Conservation (phyloP, 2,329 filamentous ascomycete species). For the Onygenales sp. region DNA sequence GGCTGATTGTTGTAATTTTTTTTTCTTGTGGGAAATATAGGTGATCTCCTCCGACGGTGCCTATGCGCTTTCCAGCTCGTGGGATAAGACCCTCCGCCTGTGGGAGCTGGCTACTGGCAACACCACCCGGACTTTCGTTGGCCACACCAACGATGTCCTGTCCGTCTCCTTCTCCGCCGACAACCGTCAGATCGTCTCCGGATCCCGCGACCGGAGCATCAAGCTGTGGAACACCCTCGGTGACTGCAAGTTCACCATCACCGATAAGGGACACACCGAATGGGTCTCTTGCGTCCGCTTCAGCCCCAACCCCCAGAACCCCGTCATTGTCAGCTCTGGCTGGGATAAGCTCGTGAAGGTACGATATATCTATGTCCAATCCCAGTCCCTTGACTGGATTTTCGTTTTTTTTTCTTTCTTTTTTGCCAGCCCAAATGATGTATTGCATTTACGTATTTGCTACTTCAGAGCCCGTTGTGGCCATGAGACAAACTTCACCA, state of each 20-base stretch:
- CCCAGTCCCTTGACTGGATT: neutral
- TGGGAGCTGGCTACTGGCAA: conserved; percentile 97
- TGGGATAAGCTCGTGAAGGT: conserved; percentile 99
- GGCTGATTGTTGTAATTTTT: conserved; percentile 12
- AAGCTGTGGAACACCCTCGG: conserved; percentile 99
- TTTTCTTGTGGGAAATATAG: conserved; percentile 38
- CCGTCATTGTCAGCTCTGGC: conserved; percentile 94
- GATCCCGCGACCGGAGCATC: conserved; percentile 95
- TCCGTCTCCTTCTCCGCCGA: conserved; percentile 99
- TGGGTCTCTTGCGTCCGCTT: conserved; percentile 99
- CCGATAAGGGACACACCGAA: conserved; percentile 99
- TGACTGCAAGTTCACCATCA: conserved; percentile 99
- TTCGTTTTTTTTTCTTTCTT: conserved; percentile 10
- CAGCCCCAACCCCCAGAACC: conserved; percentile 99
- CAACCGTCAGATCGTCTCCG: conserved; percentile 99
- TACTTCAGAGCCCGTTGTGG: conserved; percentile 96
- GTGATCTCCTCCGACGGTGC: conserved; percentile 99
- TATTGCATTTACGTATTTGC: conserved; percentile 96
- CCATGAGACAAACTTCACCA: conserved; percentile 98
- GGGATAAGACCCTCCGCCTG: conserved; percentile 99
- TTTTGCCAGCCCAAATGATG: conserved; percentile 63
- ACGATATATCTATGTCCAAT: conserved; percentile 35
- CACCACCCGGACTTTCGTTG: conserved; percentile 96
- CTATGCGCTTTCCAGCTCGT: conserved; percentile 96
- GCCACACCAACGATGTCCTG: conserved; percentile 98